A percentile compares a stretch with the other conserved stretches of the same genome.
Conservation (phyloP, 495 filamentous ascomycete genomes). For the Lasiosphaeria miniovina region DNA sequence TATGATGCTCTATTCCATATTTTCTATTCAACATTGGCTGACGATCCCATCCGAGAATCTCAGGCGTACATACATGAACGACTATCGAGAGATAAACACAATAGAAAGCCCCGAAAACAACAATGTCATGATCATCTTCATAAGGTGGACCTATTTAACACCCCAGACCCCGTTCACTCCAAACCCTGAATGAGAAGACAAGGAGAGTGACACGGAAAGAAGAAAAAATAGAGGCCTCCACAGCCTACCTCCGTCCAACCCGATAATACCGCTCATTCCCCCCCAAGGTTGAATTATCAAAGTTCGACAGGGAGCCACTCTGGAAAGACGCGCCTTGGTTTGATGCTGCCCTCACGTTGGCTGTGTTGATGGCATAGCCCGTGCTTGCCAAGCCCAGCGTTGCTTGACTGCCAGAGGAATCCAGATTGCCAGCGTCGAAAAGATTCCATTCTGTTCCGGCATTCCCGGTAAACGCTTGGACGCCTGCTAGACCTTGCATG, state of each 20-base stretch:
- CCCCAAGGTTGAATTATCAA: conserved; percentile 25
- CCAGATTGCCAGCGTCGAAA: conserved; percentile 38
- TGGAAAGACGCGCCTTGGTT: conserved; percentile 21
- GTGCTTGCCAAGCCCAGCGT: conserved; percentile 20
- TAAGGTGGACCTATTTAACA: too few species aligned
- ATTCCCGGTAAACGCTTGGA: conserved; percentile 23
- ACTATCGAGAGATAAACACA: too few species aligned
- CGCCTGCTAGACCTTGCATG: conserved; percentile 25
- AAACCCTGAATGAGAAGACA: neutral
- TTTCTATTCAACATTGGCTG: too few species aligned
- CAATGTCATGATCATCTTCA: too few species aligned
- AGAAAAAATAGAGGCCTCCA: neutral
- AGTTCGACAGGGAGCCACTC: conserved; percentile 18
- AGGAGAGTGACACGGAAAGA: neutral
- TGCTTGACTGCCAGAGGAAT: conserved; percentile 30
- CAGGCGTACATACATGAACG: too few species aligned
- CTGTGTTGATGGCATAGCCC: conserved; percentile 21
- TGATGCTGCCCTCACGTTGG: conserved; percentile 17
- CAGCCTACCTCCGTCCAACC: conserved; percentile 16
- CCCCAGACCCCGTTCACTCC: too few species aligned
- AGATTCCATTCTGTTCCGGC: conserved; percentile 32
- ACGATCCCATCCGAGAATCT: too few species aligned
- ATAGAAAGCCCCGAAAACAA: too few species aligned
- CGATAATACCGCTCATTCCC: conserved; percentile 24
- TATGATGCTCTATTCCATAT: too few species aligned